These are phyloP conservation scores for Thecaphora thlaspeos DNA, from an alignment of 1,284 basidiomycete genomes.

Conservation along the genomic window DNA sequence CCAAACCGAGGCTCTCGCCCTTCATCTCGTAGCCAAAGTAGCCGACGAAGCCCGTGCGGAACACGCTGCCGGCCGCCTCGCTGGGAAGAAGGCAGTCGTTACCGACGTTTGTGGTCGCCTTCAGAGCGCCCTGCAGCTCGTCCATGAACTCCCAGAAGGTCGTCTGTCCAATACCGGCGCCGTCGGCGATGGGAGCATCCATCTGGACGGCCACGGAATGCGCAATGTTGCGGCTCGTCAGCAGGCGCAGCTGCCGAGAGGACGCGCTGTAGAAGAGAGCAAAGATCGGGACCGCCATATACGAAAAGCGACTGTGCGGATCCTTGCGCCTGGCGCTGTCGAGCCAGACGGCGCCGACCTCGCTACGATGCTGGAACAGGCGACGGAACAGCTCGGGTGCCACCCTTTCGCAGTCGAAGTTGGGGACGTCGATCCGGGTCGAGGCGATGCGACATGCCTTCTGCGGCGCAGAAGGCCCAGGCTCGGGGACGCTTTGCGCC, in stretches of 20 bases:
- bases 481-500: too few relatives aligned
- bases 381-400: conserved; percentile 56
- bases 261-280: conserved; percentile 38
- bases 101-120: background rate
- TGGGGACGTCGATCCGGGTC: too few relatives aligned
- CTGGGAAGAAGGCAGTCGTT: conserved; percentile 3
- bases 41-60: conserved; percentile 62
- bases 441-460: too few relatives aligned
- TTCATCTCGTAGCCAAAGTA: conserved; percentile 65
- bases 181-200: conserved; percentile 8
- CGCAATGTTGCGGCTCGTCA: conserved; percentile 3
- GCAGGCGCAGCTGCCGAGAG: background rate
- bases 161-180: background rate
- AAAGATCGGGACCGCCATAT: conserved; percentile 49
- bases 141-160: conserved; percentile 49
- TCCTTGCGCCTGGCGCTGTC: conserved; percentile 58
- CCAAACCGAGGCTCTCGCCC: conserved; percentile 59
- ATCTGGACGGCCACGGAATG: conserved; percentile 7
- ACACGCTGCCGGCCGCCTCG: conserved; percentile 44
- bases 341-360: conserved; percentile 61
- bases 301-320: conserved; percentile 42
- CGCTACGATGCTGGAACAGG: conserved; percentile 44
- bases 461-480: too few relatives aligned
- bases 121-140: conserved; percentile 34
- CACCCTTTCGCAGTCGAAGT: too few relatives aligned